Percentiles rank a stretch among this genome's conserved stretches.
phyloP scores from a whole-genome alignment of 345 rosid species.

The Salix caprea region DNA sequence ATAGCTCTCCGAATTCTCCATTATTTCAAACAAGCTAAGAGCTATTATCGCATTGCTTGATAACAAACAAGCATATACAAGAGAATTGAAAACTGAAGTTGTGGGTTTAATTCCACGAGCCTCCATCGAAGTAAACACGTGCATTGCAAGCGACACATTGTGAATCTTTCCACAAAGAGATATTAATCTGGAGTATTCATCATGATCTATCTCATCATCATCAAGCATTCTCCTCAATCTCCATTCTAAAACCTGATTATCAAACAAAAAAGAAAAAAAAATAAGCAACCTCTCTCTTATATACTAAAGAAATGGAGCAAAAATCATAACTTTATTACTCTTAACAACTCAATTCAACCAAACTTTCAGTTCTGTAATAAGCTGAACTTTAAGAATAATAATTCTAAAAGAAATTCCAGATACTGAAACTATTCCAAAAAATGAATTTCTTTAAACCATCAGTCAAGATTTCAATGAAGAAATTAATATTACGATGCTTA shows the following conservation, averaged over 20 bases:
- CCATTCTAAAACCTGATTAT: slow-evolving; percentile 39
- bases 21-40: slow-evolving; percentile 37
- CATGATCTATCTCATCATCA: slow-evolving; percentile 13
- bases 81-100: slow-evolving; percentile 33
- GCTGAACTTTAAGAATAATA: background rate
- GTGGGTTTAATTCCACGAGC: slow-evolving; percentile 29
- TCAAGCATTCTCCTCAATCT: slow-evolving; percentile 32
- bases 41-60: slow-evolving; percentile 17
- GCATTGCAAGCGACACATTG: slow-evolving; percentile 29
- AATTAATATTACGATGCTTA: background rate
- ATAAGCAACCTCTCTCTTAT: background rate
- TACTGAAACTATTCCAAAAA: background rate
- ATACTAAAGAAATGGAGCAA: background rate
- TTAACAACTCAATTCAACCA: background rate
- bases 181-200: slow-evolving; percentile 26
- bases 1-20: slow-evolving; percentile 28
- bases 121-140: slow-evolving; percentile 38
- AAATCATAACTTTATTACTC: background rate
- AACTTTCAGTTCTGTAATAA: background rate
- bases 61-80: slow-evolving; percentile 22
- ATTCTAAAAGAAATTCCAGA: background rate
- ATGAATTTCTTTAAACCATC: too few species aligned
- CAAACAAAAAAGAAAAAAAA: background rate
- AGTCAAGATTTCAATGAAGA: background rate
- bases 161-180: slow-evolving; percentile 34